Evolutionary conservation across 2,329 filamentous ascomycete species (phyloP).

Genomic region (Aspergillus sp.): DNA sequence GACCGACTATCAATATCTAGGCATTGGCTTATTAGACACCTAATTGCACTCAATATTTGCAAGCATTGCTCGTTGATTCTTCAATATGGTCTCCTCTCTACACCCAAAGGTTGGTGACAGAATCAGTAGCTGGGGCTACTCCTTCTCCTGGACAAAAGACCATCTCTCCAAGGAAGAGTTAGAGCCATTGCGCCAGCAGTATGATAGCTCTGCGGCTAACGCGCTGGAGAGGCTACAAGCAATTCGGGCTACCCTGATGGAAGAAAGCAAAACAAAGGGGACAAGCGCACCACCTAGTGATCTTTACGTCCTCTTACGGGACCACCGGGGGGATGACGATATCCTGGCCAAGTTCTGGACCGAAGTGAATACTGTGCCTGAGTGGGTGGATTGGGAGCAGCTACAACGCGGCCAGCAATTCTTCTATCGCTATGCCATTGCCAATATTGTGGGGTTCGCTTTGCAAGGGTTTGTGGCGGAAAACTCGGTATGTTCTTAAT

Average conservation of each 20-base stretch:
- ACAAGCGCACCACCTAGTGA: slow-evolving; percentile 40
- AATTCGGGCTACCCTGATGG: slow-evolving; percentile 11
- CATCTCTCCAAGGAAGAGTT: slow-evolving; percentile 14
- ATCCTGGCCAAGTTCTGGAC: slow-evolving; percentile 61
- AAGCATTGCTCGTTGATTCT: not conserved
- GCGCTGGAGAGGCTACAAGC: slow-evolving; percentile 18
- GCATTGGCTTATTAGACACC: not conserved
- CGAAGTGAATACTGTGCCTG: slow-evolving; percentile 64
- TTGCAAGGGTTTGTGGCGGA: slow-evolving; percentile 26
- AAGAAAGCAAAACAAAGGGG: slow-evolving; percentile 12
- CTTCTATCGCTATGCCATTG: slow-evolving; percentile 70
- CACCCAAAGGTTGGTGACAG: slow-evolving; percentile 7
- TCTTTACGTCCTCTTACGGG: slow-evolving; percentile 61
- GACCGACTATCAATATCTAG: not conserved
- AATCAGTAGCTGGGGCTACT: slow-evolving; percentile 20
- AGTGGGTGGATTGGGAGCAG: slow-evolving; percentile 75
- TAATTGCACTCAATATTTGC: not conserved
- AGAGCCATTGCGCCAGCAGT: slow-evolving; percentile 20
- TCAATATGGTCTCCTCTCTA: not conserved
- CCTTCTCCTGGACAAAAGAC: slow-evolving; percentile 18
- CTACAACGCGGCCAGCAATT: slow-evolving; percentile 71
- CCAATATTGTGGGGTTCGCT: slow-evolving; percentile 23
- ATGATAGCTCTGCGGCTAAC: slow-evolving; percentile 17
- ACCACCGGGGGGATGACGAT: slow-evolving; percentile 58
- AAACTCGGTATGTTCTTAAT: slow-evolving; percentile 18